These are phyloP conservation scores for Tephrocybe rancida DNA, from an alignment of 768 basidiomycete species.

Conservation along the genomic window DNA sequence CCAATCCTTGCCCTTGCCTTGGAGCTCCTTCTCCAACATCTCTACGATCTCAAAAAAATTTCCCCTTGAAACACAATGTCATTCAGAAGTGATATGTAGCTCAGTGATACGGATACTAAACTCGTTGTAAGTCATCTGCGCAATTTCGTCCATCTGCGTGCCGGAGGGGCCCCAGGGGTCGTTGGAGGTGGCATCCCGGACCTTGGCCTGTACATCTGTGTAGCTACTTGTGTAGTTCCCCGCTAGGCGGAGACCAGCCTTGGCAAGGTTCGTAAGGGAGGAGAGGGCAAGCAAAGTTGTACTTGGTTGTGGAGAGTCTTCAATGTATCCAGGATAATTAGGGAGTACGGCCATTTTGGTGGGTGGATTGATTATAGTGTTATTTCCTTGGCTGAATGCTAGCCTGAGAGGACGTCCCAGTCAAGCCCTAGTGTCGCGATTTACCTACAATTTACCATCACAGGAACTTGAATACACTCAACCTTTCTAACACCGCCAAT, in stretches of 20 bases:
- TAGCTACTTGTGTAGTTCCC: not conserved
- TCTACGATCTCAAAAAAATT: not conserved
- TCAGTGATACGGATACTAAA: not conserved
- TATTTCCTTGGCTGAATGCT: too few relatives aligned
- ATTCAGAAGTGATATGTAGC: not conserved
- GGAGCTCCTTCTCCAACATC: not conserved
- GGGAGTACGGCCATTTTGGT: too few relatives aligned
- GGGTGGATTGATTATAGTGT: too few relatives aligned
- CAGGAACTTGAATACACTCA: too few relatives aligned
- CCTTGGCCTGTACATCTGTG: not conserved
- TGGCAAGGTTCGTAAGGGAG: not conserved
- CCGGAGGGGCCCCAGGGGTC: not conserved
- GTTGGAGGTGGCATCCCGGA: not conserved
- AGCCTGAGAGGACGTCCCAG: too few relatives aligned
- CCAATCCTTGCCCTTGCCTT: not conserved
- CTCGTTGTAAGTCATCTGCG: not conserved
- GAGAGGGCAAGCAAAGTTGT: too few relatives aligned
- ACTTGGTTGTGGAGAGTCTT: too few relatives aligned
- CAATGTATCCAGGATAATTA: too few relatives aligned
- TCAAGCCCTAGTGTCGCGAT: too few relatives aligned
- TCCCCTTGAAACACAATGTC: not conserved
- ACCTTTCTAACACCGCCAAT: too few relatives aligned
- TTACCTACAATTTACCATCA: too few relatives aligned
- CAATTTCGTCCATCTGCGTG: not conserved
- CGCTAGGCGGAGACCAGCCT: not conserved